Percentiles rank a stretch among this genome's conserved stretches.
Evolutionary conservation across 1,139 yeast species (phyloP).

Genomic region (Protomyces pachydermus): DNA sequence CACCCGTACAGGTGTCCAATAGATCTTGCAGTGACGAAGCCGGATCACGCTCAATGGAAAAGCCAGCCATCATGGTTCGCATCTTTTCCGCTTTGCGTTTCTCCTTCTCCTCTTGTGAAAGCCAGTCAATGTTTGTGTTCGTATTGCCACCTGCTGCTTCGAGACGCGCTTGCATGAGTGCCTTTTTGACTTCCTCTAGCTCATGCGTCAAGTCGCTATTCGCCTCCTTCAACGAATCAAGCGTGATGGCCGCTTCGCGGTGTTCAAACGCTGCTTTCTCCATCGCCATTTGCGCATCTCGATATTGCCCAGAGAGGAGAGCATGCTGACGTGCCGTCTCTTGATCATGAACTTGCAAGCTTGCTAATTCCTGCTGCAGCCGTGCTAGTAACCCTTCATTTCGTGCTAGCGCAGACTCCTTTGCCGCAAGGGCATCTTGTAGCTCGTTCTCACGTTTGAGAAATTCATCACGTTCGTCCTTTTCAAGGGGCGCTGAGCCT

Average conservation of each 20-base stretch:
- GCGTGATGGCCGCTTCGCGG: slow-evolving; percentile 37
- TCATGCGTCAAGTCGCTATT: slow-evolving; percentile 36
- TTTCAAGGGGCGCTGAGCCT: slow-evolving; percentile 16
- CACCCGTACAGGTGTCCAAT: neutral
- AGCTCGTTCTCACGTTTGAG: slow-evolving; percentile 39
- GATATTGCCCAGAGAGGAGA: slow-evolving; percentile 19
- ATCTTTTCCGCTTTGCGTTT: slow-evolving; percentile 35
- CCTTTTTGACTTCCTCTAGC: slow-evolving; percentile 33
- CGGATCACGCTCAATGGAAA: neutral
- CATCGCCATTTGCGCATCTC: slow-evolving; percentile 34
- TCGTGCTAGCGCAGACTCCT: slow-evolving; percentile 36
- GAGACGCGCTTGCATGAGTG: slow-evolving; percentile 30
- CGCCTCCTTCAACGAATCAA: slow-evolving; percentile 36
- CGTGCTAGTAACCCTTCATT: slow-evolving; percentile 31
- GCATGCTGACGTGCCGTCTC: slow-evolving; percentile 34
- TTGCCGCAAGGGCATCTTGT: slow-evolving; percentile 40
- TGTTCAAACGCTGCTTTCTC: slow-evolving; percentile 38
- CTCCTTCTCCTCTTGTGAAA: slow-evolving; percentile 31
- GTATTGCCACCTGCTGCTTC: slow-evolving; percentile 18
- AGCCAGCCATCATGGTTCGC: slow-evolving; percentile 26
- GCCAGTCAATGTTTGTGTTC: neutral
- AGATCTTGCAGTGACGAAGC: slow-evolving; percentile 14
- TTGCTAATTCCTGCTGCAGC: slow-evolving; percentile 27
- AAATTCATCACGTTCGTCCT: slow-evolving; percentile 36
- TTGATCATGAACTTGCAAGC: slow-evolving; percentile 33